These are phyloP conservation scores for Kokia cookei DNA, from an alignment of 441 rosid species.

Conservation along the genomic window DNA sequence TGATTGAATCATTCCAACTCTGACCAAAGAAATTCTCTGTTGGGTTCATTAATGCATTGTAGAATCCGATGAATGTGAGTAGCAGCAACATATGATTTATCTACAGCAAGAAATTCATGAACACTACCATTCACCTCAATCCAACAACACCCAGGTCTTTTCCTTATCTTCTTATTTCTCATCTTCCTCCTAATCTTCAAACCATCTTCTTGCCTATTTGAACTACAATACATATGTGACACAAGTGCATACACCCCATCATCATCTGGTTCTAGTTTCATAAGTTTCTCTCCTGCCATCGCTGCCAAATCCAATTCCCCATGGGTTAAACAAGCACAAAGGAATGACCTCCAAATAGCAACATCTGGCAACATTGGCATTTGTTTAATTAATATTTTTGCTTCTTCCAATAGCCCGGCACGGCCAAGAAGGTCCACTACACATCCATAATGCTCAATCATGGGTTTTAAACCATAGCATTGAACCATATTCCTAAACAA, in stretches of 20 bases:
- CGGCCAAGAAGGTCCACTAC: constrained; percentile 26
- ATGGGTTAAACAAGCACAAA: constrained; percentile 19
- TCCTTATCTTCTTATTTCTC: constrained; percentile 17
- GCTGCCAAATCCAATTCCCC: constrained; percentile 22
- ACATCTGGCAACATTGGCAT: constrained; percentile 25
- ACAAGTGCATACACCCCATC: constrained; percentile 19
- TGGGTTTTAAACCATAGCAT: constrained; percentile 17
- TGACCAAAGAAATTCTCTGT: not conserved
- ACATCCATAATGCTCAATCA: constrained; percentile 25
- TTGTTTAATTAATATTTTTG: constrained; percentile 11
- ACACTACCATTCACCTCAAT: constrained; percentile 20
- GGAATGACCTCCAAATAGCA: constrained; percentile 25
- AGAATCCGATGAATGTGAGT: not conserved
- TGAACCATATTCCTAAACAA: constrained; percentile 20
- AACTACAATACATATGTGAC: constrained; percentile 12
- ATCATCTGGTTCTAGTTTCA: constrained; percentile 17
- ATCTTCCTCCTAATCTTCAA: constrained; percentile 15
- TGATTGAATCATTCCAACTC: not conserved
- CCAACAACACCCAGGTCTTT: constrained; percentile 24
- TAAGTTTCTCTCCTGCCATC: constrained; percentile 19
- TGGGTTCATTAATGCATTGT: constrained; percentile 2
- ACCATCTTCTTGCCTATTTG: constrained; percentile 18
- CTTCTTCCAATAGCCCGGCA: constrained; percentile 23
- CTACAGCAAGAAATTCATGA: constrained; percentile 20
- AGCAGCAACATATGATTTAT: not conserved